phyloP scores from a whole-genome alignment of 768 basidiomycete genomes.

The Hirschioporus abietinus region DNA sequence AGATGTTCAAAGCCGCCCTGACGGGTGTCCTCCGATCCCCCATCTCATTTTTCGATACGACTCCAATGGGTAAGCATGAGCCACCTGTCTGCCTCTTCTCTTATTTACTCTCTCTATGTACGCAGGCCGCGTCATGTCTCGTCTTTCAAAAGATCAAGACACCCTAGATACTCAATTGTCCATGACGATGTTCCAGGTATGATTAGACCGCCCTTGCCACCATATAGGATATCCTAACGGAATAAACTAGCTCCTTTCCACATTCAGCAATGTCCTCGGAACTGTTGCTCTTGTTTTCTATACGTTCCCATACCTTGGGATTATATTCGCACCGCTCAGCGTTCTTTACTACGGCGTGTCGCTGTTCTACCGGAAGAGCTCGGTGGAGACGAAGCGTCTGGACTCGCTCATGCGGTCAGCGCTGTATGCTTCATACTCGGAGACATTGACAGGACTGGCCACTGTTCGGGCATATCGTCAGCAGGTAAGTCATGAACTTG shows the following conservation, averaged over 20 bases:
- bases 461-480: constrained; percentile 57
- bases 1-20: constrained; percentile 53
- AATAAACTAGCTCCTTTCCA: constrained; percentile 19
- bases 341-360: constrained; percentile 49
- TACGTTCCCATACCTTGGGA: constrained; percentile 61
- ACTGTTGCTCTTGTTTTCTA: constrained; percentile 59
- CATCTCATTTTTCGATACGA: constrained; percentile 67
- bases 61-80: constrained; percentile 48
- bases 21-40: constrained; percentile 54
- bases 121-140: constrained; percentile 50
- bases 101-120: constrained; percentile 4
- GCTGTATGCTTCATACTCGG: constrained; percentile 57
- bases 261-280: constrained; percentile 38
- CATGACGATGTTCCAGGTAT: constrained; percentile 41
- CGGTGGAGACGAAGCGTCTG: constrained; percentile 60
- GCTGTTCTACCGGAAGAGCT: constrained; percentile 53
- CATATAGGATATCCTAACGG: not conserved
- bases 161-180: constrained; percentile 48
- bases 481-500: constrained; percentile 31
- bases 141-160: constrained; percentile 59
- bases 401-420: constrained; percentile 58
- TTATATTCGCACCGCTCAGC: constrained; percentile 50
- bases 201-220: constrained; percentile 1
- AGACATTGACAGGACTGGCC: constrained; percentile 57
- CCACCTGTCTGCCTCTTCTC: not conserved